These are phyloP conservation scores for Stentor roeselii DNA, from an alignment of 73 alveolate genomes.

Conservation along the genomic window DNA sequence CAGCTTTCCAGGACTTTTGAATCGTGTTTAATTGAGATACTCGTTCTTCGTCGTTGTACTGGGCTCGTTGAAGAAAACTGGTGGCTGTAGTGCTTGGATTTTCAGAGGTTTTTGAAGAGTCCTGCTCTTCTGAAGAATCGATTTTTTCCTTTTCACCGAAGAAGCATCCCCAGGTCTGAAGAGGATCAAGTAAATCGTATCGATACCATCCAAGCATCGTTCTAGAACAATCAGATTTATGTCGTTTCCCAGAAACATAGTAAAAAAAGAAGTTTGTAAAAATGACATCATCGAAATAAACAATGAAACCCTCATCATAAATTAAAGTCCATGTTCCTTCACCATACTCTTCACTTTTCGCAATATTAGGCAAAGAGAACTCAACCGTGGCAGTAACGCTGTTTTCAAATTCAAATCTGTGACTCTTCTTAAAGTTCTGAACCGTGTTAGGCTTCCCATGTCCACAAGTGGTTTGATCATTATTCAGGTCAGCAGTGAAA, in stretches of 20 bases:
- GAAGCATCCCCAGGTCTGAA: conserved; percentile 40
- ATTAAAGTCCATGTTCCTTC: conserved; percentile 70
- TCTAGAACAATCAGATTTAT: conserved; percentile 42
- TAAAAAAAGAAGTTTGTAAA: conserved; percentile 56
- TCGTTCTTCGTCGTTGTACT: conserved; percentile 38
- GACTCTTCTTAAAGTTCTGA: conserved; percentile 21
- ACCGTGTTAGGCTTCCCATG: conserved; percentile 40
- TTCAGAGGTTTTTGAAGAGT: not conserved
- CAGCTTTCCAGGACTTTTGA: conserved; percentile 68
- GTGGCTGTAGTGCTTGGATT: conserved; percentile 25
- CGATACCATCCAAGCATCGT: conserved; percentile 71
- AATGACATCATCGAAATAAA: conserved; percentile 40
- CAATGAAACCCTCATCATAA: conserved; percentile 66
- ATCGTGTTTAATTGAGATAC: conserved; percentile 45
- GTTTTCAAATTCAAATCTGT: conserved; percentile 34
- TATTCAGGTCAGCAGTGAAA: conserved; percentile 18
- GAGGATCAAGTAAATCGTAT: conserved; percentile 26
- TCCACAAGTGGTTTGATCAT: conserved; percentile 32
- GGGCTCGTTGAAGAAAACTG: conserved; percentile 17
- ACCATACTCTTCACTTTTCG: conserved; percentile 36
- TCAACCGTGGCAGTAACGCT: conserved; percentile 12
- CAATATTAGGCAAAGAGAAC: conserved; percentile 17
- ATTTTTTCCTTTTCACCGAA: conserved; percentile 32
- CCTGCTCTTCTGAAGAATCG: not conserved
- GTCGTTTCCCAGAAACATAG: conserved; percentile 13